Conservation (phyloP, 2,329 filamentous ascomycete species). For the Neonectria ditissima region DNA sequence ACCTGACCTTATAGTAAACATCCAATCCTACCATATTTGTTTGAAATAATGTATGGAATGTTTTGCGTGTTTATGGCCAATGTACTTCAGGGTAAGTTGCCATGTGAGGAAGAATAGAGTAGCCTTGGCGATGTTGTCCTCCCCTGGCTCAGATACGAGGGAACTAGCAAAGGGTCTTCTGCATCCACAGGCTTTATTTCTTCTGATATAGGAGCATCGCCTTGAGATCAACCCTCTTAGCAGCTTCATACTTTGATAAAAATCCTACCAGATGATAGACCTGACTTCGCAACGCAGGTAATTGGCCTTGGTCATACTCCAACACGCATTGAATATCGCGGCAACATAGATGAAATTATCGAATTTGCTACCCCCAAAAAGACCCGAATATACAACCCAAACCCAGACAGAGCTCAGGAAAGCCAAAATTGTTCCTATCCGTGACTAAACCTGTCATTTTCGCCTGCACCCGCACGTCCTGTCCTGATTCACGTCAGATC, state of each 20-base stretch:
- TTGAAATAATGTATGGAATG: background rate
- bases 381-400: conserved; percentile 35
- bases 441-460: conserved; percentile 37
- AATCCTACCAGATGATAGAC: background rate
- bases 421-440: conserved; percentile 12
- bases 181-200: background rate
- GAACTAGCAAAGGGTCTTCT: background rate
- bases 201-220: background rate
- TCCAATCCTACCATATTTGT: background rate
- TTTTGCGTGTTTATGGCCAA: background rate
- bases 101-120: too few relatives aligned
- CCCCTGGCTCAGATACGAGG: background rate
- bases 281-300: background rate
- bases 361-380: conserved; percentile 30
- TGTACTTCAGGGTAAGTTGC: too few relatives aligned
- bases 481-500: conserved; percentile 6
- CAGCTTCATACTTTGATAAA: background rate
- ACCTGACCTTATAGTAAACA: background rate
- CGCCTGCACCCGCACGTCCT: conserved; percentile 32
- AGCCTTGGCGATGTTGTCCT: background rate
- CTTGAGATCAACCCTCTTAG: background rate
- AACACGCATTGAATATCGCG: background rate
- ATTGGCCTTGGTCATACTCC: too few relatives aligned
- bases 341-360: conserved; percentile 8
- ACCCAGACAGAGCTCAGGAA: conserved; percentile 31